phyloP scores from a whole-genome alignment of 345 rosid species.

The Populus ilicifolia region DNA sequence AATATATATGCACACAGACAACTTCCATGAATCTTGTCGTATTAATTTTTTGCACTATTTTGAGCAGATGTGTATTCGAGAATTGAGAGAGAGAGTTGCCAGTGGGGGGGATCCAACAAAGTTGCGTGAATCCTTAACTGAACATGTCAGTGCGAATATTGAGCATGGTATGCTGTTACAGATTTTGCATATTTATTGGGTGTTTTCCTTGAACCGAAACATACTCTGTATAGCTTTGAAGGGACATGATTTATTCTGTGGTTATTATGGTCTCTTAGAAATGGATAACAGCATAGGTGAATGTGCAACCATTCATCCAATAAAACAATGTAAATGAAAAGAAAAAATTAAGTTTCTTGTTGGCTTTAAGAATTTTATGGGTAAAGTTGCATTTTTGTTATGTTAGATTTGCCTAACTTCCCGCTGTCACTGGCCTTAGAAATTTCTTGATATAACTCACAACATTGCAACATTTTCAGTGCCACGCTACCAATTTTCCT shows the following conservation, averaged over 20 bases:
- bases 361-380: too few species aligned
- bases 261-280: too few species aligned
- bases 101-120: slow-evolving; percentile 77
- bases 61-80: slow-evolving; percentile 61
- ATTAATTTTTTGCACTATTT: neutral
- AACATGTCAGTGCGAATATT: slow-evolving; percentile 26
- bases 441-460: too few species aligned
- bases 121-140: slow-evolving; percentile 47
- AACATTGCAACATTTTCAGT: too few species aligned
- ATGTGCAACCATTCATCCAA: too few species aligned
- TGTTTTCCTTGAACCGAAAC: neutral
- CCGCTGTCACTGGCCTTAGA: too few species aligned
- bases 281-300: too few species aligned
- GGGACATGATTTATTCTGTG: neutral
- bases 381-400: too few species aligned
- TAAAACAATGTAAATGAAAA: too few species aligned
- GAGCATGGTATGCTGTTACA: slow-evolving; percentile 46
- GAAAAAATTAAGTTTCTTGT: too few species aligned
- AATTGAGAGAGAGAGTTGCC: slow-evolving; percentile 78
- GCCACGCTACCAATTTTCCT: too few species aligned
- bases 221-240: neutral
- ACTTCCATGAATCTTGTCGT: neutral
- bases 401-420: too few species aligned
- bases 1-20: neutral
- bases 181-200: neutral